Evolutionary conservation across 78 protist genomes (phyloP).

Genomic region (Dictyostelium intermedium): DNA sequence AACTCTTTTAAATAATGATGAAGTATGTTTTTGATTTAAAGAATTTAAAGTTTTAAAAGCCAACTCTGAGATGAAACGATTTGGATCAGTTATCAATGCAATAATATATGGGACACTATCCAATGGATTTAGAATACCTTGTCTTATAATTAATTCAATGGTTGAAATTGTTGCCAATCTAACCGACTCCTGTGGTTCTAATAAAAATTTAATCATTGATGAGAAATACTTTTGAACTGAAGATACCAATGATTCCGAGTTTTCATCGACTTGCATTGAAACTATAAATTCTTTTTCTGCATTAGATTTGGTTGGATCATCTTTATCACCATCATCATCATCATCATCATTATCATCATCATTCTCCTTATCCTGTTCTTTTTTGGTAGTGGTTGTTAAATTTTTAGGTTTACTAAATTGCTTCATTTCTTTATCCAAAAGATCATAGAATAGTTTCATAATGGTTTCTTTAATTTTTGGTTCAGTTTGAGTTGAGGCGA

Average conservation of each 20-base stretch:
- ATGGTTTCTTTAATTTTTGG: slow-evolving; percentile 28
- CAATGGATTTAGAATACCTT: slow-evolving; percentile 65
- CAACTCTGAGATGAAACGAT: slow-evolving; percentile 6
- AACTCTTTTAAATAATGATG: slow-evolving; percentile 50
- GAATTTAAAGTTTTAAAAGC: not conserved
- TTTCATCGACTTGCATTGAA: slow-evolving; percentile 13
- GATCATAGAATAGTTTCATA: not conserved
- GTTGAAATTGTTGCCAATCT: slow-evolving; percentile 39
- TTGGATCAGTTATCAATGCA: slow-evolving; percentile 39
- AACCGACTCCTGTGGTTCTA: slow-evolving; percentile 14
- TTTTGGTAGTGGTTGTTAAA: not conserved
- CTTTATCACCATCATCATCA: not conserved
- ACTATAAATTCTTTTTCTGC: not conserved
- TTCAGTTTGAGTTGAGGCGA: not conserved
- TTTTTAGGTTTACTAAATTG: not conserved
- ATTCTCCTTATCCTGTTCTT: not conserved
- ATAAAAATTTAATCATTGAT: slow-evolving; percentile 27
- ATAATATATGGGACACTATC: slow-evolving; percentile 54
- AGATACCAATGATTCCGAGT: slow-evolving; percentile 41
- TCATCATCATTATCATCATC: not conserved
- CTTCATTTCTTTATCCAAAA: slow-evolving; percentile 45
- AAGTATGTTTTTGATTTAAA: slow-evolving; percentile 44
- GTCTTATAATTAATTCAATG: slow-evolving; percentile 33
- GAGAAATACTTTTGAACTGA: slow-evolving; percentile 58
- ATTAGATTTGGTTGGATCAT: not conserved